Percentiles rank a stretch among this genome's conserved stretches.
Evolutionary conservation across 2,329 filamentous ascomycete species (phyloP).

Genomic region (Trichoderma sp.): DNA sequence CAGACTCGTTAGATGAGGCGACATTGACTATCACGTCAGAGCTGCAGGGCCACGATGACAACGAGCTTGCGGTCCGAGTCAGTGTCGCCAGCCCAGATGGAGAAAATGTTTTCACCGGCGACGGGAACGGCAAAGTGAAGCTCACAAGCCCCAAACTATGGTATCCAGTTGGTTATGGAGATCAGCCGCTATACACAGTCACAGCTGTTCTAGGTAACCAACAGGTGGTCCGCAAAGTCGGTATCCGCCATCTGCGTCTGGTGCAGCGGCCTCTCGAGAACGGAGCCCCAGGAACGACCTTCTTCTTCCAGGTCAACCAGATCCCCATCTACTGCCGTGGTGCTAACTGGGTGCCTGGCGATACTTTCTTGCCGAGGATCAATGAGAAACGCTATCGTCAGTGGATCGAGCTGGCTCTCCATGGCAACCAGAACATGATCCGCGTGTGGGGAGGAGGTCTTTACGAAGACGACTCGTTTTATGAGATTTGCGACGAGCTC

Average conservation of each 20-base stretch:
- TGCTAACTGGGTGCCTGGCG: slow-evolving; percentile 77
- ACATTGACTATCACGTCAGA: background rate
- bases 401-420: slow-evolving; percentile 68
- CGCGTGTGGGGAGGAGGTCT: slow-evolving; percentile 71
- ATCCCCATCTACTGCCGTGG: slow-evolving; percentile 71
- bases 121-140: background rate
- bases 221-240: slow-evolving; percentile 50
- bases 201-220: slow-evolving; percentile 45
- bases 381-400: slow-evolving; percentile 60
- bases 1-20: background rate
- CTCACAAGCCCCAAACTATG: slow-evolving; percentile 57
- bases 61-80: background rate
- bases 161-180: slow-evolving; percentile 70
- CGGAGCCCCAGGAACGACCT: slow-evolving; percentile 51
- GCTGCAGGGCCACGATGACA: background rate
- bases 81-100: background rate
- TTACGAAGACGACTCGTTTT: slow-evolving; percentile 65
- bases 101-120: background rate
- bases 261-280: slow-evolving; percentile 58
- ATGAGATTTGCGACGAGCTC: slow-evolving; percentile 64
- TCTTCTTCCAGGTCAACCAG: slow-evolving; percentile 72
- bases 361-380: slow-evolving; percentile 69
- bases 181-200: slow-evolving; percentile 66
- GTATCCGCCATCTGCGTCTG: slow-evolving; percentile 59
- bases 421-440: slow-evolving; percentile 74